Conservation (phyloP, 805 yeast species). For the Nakazawaea pomicola region DNA sequence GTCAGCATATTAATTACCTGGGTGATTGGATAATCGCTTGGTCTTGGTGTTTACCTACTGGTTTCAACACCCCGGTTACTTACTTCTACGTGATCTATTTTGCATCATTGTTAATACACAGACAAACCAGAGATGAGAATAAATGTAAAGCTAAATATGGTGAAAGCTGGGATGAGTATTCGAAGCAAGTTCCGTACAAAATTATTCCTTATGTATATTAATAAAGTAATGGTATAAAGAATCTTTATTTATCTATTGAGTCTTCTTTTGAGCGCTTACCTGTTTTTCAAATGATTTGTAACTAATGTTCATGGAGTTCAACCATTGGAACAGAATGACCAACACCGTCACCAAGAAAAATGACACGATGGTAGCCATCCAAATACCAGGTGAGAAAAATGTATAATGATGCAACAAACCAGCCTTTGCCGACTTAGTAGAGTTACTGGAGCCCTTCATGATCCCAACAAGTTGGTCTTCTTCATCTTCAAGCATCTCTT, state of each 20-base stretch:
- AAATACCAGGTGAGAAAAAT: conserved; percentile 76
- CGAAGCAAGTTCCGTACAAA: conserved; percentile 76
- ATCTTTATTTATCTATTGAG: conserved; percentile 21
- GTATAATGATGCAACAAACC: conserved; percentile 55
- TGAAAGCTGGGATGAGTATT: conserved; percentile 79
- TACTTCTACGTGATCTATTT: conserved; percentile 86
- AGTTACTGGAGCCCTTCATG: neutral
- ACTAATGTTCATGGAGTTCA: conserved; percentile 65
- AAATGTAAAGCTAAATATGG: conserved; percentile 88
- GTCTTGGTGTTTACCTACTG: conserved; percentile 92
- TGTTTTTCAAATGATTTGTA: conserved; percentile 80
- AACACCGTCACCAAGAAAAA: conserved; percentile 53
- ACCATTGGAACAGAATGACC: conserved; percentile 64
- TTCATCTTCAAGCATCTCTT: conserved; percentile 22
- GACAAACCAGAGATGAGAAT: conserved; percentile 88
- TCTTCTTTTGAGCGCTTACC: conserved; percentile 45
- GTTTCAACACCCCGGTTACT: conserved; percentile 73
- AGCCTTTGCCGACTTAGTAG: conserved; percentile 28
- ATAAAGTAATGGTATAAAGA: too few species aligned
- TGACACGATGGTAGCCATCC: conserved; percentile 69
- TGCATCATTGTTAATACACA: conserved; percentile 74
- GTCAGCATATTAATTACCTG: conserved; percentile 91
- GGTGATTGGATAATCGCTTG: conserved; percentile 94
- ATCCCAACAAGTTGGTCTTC: neutral
- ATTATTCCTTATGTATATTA: conserved; percentile 85